These are phyloP conservation scores for Pyropia yezoensis DNA, from an alignment of 23 red algal genomes.

Conservation along the genomic window DNA sequence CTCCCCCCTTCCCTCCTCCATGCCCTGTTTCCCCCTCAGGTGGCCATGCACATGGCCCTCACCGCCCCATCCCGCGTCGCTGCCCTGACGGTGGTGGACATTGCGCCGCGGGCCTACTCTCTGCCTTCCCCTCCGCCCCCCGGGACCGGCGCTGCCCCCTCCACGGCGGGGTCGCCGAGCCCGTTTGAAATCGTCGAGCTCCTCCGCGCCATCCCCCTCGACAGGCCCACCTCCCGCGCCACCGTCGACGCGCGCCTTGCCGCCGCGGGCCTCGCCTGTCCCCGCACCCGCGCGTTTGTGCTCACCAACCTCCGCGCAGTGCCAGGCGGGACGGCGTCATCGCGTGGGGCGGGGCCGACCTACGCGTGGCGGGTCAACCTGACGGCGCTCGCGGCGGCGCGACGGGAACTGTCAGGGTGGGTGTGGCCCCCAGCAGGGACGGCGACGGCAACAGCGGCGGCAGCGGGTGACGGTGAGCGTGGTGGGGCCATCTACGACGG, in stretches of 20 bases:
- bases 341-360: background rate
- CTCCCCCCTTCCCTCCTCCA: no score
- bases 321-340: background rate
- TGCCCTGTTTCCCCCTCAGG: no score
- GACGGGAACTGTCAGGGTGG: slow-evolving; percentile 5
- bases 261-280: slow-evolving; percentile 24
- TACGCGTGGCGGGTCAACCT: slow-evolving; percentile 27
- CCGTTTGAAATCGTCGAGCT: slow-evolving; percentile 15
- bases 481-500: slow-evolving; percentile 19
- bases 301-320: slow-evolving; percentile 46
- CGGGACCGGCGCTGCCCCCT: background rate
- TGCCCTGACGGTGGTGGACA: slow-evolving; percentile 78
- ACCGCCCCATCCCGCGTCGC: slow-evolving; percentile 44
- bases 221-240: slow-evolving; percentile 6
- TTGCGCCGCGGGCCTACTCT: slow-evolving; percentile 59
- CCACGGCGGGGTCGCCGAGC: slow-evolving; percentile 14
- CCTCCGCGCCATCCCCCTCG: background rate
- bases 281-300: slow-evolving; percentile 62
- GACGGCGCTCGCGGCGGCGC: background rate
- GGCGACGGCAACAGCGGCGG: no score
- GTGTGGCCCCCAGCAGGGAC: background rate
- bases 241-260: slow-evolving; percentile 28
- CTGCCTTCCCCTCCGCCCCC: no score
- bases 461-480: no score
- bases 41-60: slow-evolving; percentile 72